These are phyloP conservation scores for Allium fistulosum DNA, from an alignment of 106 monocot genomes.

Conservation along the genomic window DNA sequence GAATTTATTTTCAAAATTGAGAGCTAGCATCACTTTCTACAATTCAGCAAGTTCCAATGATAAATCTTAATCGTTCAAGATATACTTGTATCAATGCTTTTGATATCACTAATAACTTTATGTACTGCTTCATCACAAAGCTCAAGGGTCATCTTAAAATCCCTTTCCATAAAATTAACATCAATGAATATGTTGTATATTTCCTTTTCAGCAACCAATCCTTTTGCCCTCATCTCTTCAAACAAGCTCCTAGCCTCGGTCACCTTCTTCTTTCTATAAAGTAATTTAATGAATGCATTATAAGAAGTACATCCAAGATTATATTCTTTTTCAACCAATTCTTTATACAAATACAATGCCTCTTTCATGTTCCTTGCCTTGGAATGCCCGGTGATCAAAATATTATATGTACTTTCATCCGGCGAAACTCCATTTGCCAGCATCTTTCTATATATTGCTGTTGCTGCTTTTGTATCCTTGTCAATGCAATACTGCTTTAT, in stretches of 20 bases:
- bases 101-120: slow-evolving; percentile 20
- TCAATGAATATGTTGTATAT: slow-evolving; percentile 69
- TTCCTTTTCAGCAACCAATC: slow-evolving; percentile 43
- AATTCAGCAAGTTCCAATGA: too few species aligned
- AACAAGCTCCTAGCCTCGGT: slow-evolving; percentile 63
- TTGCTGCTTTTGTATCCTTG: slow-evolving; percentile 70
- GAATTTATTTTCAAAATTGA: too few species aligned
- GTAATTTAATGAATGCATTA: slow-evolving; percentile 55
- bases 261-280: slow-evolving; percentile 61
- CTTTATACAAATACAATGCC: slow-evolving; percentile 64
- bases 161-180: slow-evolving; percentile 38
- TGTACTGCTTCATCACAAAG: slow-evolving; percentile 80
- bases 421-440: slow-evolving; percentile 39
- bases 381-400: slow-evolving; percentile 82
- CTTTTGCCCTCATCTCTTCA: slow-evolving; percentile 67
- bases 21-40: too few species aligned
- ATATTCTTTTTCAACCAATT: slow-evolving; percentile 76
- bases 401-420: slow-evolving; percentile 90
- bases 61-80: too few species aligned
- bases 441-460: slow-evolving; percentile 72
- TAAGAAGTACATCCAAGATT: slow-evolving; percentile 45
- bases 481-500: slow-evolving; percentile 63
- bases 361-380: slow-evolving; percentile 94
- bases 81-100: slow-evolving; percentile 3
- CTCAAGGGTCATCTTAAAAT: slow-evolving; percentile 62